These are phyloP conservation scores for Aurantiochytrium sp. DNA, from an alignment of 108 stramenopile species.

Conservation along the genomic window DNA sequence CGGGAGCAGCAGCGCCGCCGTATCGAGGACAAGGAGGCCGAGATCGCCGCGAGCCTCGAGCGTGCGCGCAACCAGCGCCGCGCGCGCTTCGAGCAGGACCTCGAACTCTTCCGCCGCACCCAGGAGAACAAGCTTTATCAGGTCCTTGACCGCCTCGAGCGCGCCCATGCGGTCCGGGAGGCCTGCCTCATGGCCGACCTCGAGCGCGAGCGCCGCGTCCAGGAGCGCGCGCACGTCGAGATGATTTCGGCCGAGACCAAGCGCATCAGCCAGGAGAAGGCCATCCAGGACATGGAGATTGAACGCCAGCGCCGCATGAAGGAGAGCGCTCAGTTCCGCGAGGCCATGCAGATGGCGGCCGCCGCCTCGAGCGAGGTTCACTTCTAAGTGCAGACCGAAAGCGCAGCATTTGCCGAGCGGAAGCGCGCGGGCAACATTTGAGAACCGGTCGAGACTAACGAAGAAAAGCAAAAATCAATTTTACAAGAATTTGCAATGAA, in stretches of 20 bases:
- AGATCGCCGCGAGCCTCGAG: not conserved
- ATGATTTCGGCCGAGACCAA: not conserved
- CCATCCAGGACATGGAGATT: not conserved
- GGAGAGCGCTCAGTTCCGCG: not conserved
- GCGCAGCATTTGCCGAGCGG: too few species aligned
- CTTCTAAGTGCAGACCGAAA: not conserved
- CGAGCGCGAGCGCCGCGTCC: not conserved
- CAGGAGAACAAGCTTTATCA: not conserved
- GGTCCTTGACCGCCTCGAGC: not conserved
- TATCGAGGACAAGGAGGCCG: not conserved
- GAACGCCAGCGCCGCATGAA: not conserved
- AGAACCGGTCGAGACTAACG: too few species aligned
- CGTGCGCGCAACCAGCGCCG: not conserved
- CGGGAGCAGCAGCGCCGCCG: slow-evolving; percentile 2
- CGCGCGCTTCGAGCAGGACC: not conserved
- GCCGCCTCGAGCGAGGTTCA: not conserved
- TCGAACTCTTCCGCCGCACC: not conserved
- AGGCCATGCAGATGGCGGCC: not conserved
- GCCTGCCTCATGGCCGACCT: not conserved
- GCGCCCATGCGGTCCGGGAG: not conserved
- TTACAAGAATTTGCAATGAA: too few species aligned
- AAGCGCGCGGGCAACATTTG: too few species aligned
- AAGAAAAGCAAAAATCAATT: too few species aligned
- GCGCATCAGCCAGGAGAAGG: not conserved
- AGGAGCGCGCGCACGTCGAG: not conserved